Evolutionary conservation across 164 flowering plant genomes (phyloP), one percentile per base, ranked within the genome.

Genomic region (Vitis vinifera): DNA sequence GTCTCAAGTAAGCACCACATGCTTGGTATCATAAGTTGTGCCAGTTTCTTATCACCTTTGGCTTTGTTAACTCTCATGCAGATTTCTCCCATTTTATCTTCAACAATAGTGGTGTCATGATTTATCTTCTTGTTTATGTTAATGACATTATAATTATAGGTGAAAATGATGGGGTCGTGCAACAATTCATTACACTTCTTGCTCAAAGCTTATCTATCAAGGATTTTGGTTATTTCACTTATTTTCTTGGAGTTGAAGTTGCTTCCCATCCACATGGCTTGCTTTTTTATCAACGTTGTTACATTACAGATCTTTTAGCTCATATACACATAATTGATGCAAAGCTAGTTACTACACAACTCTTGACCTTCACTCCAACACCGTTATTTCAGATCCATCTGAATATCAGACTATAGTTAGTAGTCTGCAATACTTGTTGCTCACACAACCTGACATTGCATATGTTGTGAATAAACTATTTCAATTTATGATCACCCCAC

Each of bases 201-300:
- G 60, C 51, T 27, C 6, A 7, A 1, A 27, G 49, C 2, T 66
- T 66, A 2, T 66, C 50, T 16, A 48, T 55, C 16, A 66, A 66
- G 48, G 69, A 66, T 53, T 2, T 66, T 23, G 59, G 69, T 19
- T 66, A 12, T 10, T 51, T 29, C 29, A 66, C 19, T 66, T 23
- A 23, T 23, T 23, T 23, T 23, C 27, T 23, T 23, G 2, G 27
- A 23, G 27, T 23, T 23, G 2, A 2, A 23, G 27, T 23, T 23
- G 2, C 27, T 23, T 23, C 2, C 27, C 27, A 23, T 23, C 27
- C 27, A 9, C 29, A 55, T 19, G 69, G 59, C 17, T 12, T 66
- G 0, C 30, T 66, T 63, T 0, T 58, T 9, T n/a, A 9, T 58
- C 61, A 58, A 58, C 37, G 29, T n/a, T 10, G 11, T 3, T 58